phyloP scores from a whole-genome alignment of 352 stramenopile genomes.

The Phytophthora sojae region DNA sequence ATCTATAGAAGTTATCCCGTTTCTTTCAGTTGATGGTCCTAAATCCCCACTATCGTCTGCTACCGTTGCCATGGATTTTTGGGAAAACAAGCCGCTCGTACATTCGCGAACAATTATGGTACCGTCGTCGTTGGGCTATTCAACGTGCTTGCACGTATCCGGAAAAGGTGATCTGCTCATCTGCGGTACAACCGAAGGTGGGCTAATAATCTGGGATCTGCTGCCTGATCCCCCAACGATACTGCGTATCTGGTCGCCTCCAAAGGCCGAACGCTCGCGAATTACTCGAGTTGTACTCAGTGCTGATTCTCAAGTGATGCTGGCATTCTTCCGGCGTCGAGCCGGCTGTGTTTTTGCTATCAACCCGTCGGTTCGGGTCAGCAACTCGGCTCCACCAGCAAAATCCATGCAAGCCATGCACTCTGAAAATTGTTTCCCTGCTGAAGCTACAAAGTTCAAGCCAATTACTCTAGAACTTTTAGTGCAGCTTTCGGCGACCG shows the following conservation, averaged over 20 bases:
- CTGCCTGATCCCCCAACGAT: conserved; percentile 26
- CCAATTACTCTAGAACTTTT: conserved; percentile 38
- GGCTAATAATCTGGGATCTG: conserved; percentile 47
- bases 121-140: conserved; percentile 25
- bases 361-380: conserved; percentile 2
- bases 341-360: conserved; percentile 3
- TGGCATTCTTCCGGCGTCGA: conserved; percentile 42
- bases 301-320: conserved; percentile 35
- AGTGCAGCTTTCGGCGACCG: conserved; percentile 25
- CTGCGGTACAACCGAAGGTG: conserved; percentile 43
- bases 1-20: conserved; percentile 7
- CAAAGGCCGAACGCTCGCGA: conserved; percentile 36
- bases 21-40: conserved; percentile 2
- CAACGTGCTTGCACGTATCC: conserved; percentile 48
- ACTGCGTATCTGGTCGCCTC: conserved; percentile 22
- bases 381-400: background rate
- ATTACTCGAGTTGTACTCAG: conserved; percentile 42
- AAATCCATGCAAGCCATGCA: conserved; percentile 30
- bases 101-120: conserved; percentile 27
- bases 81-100: conserved; percentile 34
- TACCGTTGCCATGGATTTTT: conserved; percentile 33
- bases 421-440: conserved; percentile 46
- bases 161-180: conserved; percentile 31
- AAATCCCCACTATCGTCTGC: background rate
- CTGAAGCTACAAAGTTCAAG: conserved; percentile 46